phyloP scores from a whole-genome alignment of 2,329 filamentous ascomycete species.

The Phialophora verrucosa region DNA sequence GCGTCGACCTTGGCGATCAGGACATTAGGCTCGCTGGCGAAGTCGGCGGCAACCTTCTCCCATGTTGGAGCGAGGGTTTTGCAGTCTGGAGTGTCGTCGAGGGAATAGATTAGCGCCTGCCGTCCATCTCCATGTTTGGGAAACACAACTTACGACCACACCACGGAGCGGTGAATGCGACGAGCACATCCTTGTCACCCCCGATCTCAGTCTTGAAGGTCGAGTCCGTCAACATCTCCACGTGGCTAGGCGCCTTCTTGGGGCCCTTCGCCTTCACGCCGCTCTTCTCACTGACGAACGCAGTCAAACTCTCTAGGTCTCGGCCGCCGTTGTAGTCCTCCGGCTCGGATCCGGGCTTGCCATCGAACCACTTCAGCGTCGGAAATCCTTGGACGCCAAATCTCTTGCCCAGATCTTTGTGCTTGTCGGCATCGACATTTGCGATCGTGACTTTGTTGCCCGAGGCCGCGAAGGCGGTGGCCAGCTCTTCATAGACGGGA shows the following conservation, averaged over 20 bases:
- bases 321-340: constrained; percentile 84
- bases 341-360: constrained; percentile 79
- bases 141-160: constrained; percentile 82
- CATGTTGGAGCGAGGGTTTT: constrained; percentile 89
- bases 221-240: constrained; percentile 79
- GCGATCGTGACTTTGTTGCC: constrained; percentile 82
- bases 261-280: constrained; percentile 78
- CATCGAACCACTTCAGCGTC: constrained; percentile 97
- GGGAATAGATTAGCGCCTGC: constrained; percentile 3
- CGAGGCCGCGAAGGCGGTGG: constrained; percentile 71
- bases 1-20: constrained; percentile 95
- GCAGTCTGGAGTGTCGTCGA: constrained; percentile 75
- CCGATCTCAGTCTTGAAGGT: constrained; percentile 80
- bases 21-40: constrained; percentile 75
- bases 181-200: constrained; percentile 83
- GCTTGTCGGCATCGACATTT: constrained; percentile 93
- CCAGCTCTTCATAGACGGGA: constrained; percentile 92
- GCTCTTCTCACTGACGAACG: constrained; percentile 86
- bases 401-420: constrained; percentile 80
- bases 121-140: not conserved
- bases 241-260: constrained; percentile 72
- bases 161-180: constrained; percentile 98
- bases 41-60: constrained; percentile 85
- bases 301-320: constrained; percentile 81
- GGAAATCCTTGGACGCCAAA: constrained; percentile 95